Evolutionary conservation across 345 rosid species (phyloP), one percentile per base, ranked within the genome.

Genomic region (Odontarrhena argentea): DNA sequence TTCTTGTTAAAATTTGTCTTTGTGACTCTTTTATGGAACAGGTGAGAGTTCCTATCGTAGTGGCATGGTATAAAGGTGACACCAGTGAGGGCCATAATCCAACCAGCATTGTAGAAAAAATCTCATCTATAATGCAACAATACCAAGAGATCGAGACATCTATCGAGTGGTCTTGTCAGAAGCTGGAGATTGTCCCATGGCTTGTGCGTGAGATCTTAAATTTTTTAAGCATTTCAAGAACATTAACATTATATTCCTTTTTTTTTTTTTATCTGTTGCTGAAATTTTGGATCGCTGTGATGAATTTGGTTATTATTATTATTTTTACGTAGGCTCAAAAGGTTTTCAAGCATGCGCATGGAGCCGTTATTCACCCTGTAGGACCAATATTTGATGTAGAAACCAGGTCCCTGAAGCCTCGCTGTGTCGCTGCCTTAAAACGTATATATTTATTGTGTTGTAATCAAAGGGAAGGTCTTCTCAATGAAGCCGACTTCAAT

Each of bases 1-100:
- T 53, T 38, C 26, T 14, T 13, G 5, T 13, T 4, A 42, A 65
- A 8, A 2, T 46, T 45, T 44, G 12, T 63, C 22, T 25, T 18
- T 69, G 44, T 45, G 7, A 37, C 47, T 22, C 14, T 48, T 48
- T 26, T 8, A 24, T 55, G 75, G 71, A 74, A 63, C 85, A 92
- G 98, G 97, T 89, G 68, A 89, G 66, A 73, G 96, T 86, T 54
- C 98, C 98, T 5, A 89, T 93, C 40, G 83, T 90, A 63, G 85
- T 85, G 24, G 98, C 86, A 53, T 94, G 96, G 28, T 86, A 89
- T 74, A 84, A 82, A 75, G 76, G 82, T 69, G 98, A 87, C 76
- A 54, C 74, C 60, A 76, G 85, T 70, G 85, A 74, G 68, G 83
- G 73, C 54, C 68, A 60, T 35, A 82, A 84, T 73, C 87, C 78